Evolutionary conservation across 257 asterid species (phyloP).

Genomic region (Forsythia viridissima): DNA sequence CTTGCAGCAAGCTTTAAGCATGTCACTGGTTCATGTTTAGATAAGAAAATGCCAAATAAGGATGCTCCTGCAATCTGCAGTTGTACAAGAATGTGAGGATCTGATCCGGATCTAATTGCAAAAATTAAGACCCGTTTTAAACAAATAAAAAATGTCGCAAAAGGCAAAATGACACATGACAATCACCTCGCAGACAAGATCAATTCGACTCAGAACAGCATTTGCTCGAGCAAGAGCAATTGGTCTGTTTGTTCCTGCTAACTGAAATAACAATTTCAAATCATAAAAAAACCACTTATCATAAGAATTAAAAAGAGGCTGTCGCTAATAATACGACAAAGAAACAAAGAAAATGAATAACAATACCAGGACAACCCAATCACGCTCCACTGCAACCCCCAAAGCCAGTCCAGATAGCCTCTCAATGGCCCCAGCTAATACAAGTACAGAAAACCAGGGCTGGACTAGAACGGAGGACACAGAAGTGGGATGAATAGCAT

Average conservation of each 20-base stretch:
- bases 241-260: slow-evolving; percentile 89
- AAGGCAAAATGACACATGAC: slow-evolving; percentile 19
- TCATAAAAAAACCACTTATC: slow-evolving; percentile 19
- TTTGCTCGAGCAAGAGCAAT: slow-evolving; percentile 96
- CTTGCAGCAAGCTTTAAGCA: slow-evolving; percentile 81
- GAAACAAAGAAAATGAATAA: slow-evolving; percentile 15
- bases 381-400: slow-evolving; percentile 97
- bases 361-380: slow-evolving; percentile 92
- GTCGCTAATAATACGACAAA: neutral
- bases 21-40: slow-evolving; percentile 66
- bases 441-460: slow-evolving; percentile 88
- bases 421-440: slow-evolving; percentile 78
- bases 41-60: slow-evolving; percentile 76
- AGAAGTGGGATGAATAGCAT: slow-evolving; percentile 44
- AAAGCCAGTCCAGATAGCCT: slow-evolving; percentile 89
- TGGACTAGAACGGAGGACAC: slow-evolving; percentile 60
- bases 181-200: slow-evolving; percentile 87
- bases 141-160: slow-evolving; percentile 13
- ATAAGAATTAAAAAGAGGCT: neutral
- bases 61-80: slow-evolving; percentile 92
- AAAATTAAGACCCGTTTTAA: neutral
- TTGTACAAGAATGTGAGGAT: slow-evolving; percentile 22
- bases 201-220: slow-evolving; percentile 83
- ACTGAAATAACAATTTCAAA: slow-evolving; percentile 43
- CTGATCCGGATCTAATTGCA: slow-evolving; percentile 5